Evolutionary conservation across 345 rosid genomes (phyloP), one percentile per base, ranked within the genome.

Genomic region (Geranium rotundifolium): DNA sequence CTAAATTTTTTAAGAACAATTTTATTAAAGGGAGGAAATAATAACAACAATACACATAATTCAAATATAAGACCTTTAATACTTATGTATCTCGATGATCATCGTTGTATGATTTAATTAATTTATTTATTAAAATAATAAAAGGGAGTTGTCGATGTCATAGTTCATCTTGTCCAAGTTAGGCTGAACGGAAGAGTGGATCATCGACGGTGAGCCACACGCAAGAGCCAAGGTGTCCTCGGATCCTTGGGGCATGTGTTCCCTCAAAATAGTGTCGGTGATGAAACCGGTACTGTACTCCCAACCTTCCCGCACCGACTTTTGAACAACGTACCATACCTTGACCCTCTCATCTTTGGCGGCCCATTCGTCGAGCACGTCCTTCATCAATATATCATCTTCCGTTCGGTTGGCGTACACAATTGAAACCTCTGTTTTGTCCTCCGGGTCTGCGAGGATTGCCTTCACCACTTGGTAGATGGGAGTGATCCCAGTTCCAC

Each of bases 201-300:
- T 87, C 99, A 92, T 92, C 12, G 96, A 91, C 1, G 99, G 99
- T 1, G 99, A 96, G 13, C 99, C 99, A 2, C 27, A 23, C 27
- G 27, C 27, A 23, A 89, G 72, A 0, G 96, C 92, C 1, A 86
- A 77, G 3, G 79, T 49, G 1, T 81, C 84, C 4, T 64, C 71
- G 0, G 81, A 67, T 31, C 88, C 96, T 0, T 90, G 90, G n/a
- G 96, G 92, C 66, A 89, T 68, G 71, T 84, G 86, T 73, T 89
- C 41, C 4, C 41, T 34, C 10, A 34, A 34, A 34, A 34, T 34
- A 34, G 7, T 34, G 7, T 34, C 41, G 7, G 41, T 34, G 7
- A 34, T 8, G 41, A 8, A 34, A 5, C 4, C 41, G 41, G 10
- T 8, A 34, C 41, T 34, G 41, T 34, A 34, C 41, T 34, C 7